Evolutionary conservation across 179 eudicot species (phyloP), one percentile per base, ranked within the genome.

Genomic region (Heliamphora pulchella): DNA sequence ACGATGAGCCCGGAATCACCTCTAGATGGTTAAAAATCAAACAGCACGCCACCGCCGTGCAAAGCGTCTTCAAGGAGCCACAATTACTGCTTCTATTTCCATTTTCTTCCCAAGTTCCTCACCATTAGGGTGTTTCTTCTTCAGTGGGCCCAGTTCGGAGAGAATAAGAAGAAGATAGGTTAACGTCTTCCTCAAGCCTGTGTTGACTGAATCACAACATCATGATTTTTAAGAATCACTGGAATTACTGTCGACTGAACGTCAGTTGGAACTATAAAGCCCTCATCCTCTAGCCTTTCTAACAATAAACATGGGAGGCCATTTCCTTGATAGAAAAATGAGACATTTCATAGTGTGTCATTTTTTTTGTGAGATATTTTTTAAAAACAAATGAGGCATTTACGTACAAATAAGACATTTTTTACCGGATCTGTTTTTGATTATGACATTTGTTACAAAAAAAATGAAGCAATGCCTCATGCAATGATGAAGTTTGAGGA

Each of bases 81-180:
- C 91, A 73, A 94, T 86, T 18, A 94, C 91, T 18, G 97, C 97
- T 84, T 94, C 91, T 51, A 94, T 84, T 7, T 89, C 92, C 20
- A 79, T 82, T 77, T 82, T 89, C 74, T 76, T 87, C 82, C 80
- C 78, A 76, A 83, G 3, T 69, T 81, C 89, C 44, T 80, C 77
- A 2, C 17, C 76, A 81, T 20, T 20, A 55, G 75, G 17, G 11
- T 76, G 17, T 57, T 82, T 76, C 22, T 80, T 82, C 85, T 81
- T 88, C 70, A 90, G 71, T 1, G 98, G 91, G 31, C 91, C 97
- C 31, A 94, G 85, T 79, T 87, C 88, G 31, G 97, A 89, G 43
- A 94, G 91, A 79, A 94, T 92, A 6, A 97, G 98, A 65, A 94
- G 92, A 39, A 93, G 83, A 88, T 91, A 93, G 3, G 98, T 97